Evolutionary conservation across 257 asterid species (phyloP), one percentile per base, ranked within the genome.

Genomic region (Plectranthus barbatus): DNA sequence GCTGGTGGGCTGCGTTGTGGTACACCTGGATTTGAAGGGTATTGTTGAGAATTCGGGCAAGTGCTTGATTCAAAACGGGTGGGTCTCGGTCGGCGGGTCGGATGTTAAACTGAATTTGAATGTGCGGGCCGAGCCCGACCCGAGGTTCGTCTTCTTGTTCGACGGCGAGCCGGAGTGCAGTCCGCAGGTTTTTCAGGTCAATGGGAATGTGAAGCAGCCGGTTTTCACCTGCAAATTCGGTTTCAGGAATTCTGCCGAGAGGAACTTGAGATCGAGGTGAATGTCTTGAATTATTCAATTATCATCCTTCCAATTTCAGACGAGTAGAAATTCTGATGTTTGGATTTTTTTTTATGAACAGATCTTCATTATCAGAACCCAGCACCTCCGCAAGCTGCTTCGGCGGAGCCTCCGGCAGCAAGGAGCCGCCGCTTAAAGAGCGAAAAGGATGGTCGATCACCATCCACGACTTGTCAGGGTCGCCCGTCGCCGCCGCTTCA

Each of bases 131-230:
- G 97, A 93, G 62, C 86, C 87, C 69, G 99, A 90, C 76, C 99
- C 99, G 29, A 85, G 99, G 77, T 93, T 93, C 39, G 91, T 93
- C n/a, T 93, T 93, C 62, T 82, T 82, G 56, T 93, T 93, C 44
- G 99, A 86, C 36, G 96, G 96, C 0, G 96, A 93, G 67, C 97
- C 99, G 9, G 97, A 93, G 76, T 93, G 99, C 67, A 93, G 99
- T 71, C 97, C 97, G 6, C 97, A 87, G 68, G 92, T 93, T 18
- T 90, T 93, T 72, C 99, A 90, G 76, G 93, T 93, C 20, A 90
- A 93, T 72, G 99, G 99, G 45, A 84, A 87, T 46, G 86, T 87
- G 0, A 81, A 72, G 63, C 99, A 93, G 64, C 93, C 99, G 0
- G 99, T 93, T 67, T 93, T 93, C 31, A 82, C 94, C 60, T 87